Evolutionary conservation across 371 early-diverging fungal species (phyloP).

Genomic region (Dichotomocladium elegans): DNA sequence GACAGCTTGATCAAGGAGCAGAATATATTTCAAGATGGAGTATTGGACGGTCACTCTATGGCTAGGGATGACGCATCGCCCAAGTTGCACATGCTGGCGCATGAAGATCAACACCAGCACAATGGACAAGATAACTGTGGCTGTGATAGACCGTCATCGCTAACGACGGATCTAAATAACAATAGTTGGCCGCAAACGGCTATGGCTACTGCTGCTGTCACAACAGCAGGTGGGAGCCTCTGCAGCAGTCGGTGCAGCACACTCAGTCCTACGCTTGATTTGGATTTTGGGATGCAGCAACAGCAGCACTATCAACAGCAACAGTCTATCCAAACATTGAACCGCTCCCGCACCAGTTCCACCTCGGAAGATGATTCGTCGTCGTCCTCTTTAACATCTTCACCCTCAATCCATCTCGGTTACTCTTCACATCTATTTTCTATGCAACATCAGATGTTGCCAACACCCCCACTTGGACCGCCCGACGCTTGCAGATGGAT

Average conservation of each 20-base stretch:
- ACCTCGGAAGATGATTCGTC: constrained; percentile 20
- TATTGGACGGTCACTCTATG: constrained; percentile 25
- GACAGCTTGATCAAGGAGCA: constrained; percentile 73
- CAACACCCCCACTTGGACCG: not conserved
- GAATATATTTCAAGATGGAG: constrained; percentile 31
- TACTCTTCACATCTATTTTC: too few relatives aligned
- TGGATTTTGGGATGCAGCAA: not conserved
- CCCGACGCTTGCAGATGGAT: constrained; percentile 1
- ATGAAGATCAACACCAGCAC: too few relatives aligned
- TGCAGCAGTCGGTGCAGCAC: constrained; percentile 23
- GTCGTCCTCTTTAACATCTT: constrained; percentile 26
- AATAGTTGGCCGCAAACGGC: constrained; percentile 6
- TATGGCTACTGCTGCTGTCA: not conserved
- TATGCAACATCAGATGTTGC: not conserved
- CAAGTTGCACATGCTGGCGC: too few relatives aligned
- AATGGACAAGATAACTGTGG: too few relatives aligned
- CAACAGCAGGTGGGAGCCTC: constrained; percentile 3
- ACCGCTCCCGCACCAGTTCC: constrained; percentile 2
- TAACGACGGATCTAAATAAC: not conserved
- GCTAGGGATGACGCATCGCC: not conserved
- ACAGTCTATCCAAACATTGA: not conserved
- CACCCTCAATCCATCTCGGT: constrained; percentile 12
- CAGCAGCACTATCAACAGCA: not conserved
- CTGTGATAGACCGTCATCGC: not conserved
- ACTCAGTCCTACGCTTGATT: constrained; percentile 21